phyloP scores from a whole-genome alignment of 495 filamentous ascomycete genomes.

The Penicillium coprophilum region DNA sequence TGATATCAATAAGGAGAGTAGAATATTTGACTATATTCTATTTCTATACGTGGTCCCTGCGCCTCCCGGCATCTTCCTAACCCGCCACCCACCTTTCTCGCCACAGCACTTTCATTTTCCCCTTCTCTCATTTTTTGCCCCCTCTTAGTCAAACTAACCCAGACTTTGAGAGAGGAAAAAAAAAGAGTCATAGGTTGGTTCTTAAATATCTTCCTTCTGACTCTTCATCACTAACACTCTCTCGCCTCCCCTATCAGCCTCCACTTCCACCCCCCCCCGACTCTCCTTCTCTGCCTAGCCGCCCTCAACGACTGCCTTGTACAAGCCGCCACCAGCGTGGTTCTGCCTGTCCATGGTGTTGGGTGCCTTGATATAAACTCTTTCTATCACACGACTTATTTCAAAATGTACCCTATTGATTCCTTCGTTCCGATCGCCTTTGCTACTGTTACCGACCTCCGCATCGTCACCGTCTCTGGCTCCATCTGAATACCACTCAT shows the following conservation, averaged over 20 bases:
- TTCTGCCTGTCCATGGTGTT: conserved; percentile 31
- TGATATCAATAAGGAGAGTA: conserved; percentile 4
- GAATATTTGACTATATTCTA: conserved; percentile 14
- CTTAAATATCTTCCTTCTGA: conserved; percentile 16
- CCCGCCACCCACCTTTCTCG: conserved; percentile 33
- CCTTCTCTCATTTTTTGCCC: conserved; percentile 18
- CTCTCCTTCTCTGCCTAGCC: conserved; percentile 16
- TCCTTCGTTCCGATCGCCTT: conserved; percentile 29
- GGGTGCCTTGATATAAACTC: conserved; percentile 19
- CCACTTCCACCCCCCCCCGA: conserved; percentile 1
- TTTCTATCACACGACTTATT: conserved; percentile 4
- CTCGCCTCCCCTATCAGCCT: background rate
- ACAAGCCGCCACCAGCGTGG: conserved; percentile 12
- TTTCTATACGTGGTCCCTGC: conserved; percentile 14
- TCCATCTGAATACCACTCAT: conserved; percentile 23
- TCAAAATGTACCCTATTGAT: conserved; percentile 36
- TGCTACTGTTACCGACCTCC: conserved; percentile 27
- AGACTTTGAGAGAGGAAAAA: conserved; percentile 3
- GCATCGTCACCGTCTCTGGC: conserved; percentile 19
- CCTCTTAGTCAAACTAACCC: conserved; percentile 12
- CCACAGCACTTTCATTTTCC: conserved; percentile 22
- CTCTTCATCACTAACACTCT: background rate
- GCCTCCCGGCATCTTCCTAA: conserved; percentile 15
- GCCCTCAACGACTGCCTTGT: conserved; percentile 25
- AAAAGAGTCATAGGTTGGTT: conserved; percentile 20